Percentiles rank a stretch among this genome's conserved stretches.
Evolutionary conservation across 2,329 filamentous ascomycete species (phyloP).

Genomic region (Dothistroma pini): DNA sequence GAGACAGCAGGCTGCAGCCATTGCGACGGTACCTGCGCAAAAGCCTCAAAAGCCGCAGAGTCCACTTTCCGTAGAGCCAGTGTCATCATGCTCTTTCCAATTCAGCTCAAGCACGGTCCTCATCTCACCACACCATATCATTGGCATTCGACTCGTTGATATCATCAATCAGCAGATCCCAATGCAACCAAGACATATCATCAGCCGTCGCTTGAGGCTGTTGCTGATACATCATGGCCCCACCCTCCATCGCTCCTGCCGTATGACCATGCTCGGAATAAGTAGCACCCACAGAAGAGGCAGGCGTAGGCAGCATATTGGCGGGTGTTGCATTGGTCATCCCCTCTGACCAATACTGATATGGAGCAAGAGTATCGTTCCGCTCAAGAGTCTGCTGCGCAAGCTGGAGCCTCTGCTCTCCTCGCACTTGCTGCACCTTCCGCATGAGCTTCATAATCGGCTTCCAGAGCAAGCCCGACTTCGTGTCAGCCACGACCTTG

Average conservation of each 20-base stretch:
- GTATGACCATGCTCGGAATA: not conserved
- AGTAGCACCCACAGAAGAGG: not conserved
- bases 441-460: conserved; percentile 11
- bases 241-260: not conserved
- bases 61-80: not conserved
- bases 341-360: not conserved
- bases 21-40: not conserved
- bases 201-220: not conserved
- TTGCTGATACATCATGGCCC: not conserved
- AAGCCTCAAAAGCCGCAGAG: not conserved
- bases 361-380: not conserved
- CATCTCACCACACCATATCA: not conserved
- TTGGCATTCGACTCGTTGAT: not conserved
- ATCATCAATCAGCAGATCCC: conserved; percentile 7
- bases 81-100: not conserved
- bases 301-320: not conserved
- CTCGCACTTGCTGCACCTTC: not conserved
- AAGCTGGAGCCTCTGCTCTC: not conserved
- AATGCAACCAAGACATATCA: conserved; percentile 9
- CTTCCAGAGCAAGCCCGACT: conserved; percentile 14
- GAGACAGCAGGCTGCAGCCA: too few species aligned
- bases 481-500: conserved; percentile 10
- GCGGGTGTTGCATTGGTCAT: not conserved
- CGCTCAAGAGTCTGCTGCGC: not conserved
- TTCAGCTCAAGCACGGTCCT: not conserved